Evolutionary conservation across 2,329 filamentous ascomycete genomes (phyloP), one percentile per base, ranked within the genome.

Genomic region (Trichophyton schoenleinii): DNA sequence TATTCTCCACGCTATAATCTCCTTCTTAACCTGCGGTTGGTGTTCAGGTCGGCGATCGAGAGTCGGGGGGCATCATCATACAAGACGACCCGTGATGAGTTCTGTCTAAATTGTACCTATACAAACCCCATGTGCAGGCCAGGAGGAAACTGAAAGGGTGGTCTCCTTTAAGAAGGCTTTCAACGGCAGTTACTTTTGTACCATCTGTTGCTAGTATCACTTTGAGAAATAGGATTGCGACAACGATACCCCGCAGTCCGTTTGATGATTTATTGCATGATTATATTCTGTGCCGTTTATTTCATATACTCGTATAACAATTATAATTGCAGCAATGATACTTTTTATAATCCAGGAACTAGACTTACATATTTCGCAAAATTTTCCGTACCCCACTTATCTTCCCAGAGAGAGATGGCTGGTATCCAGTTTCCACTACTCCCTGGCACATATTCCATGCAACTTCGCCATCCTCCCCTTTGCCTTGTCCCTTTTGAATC

Each of bases 1-100:
- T 62, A 78, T 88, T 74, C 79, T 84, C 73, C 80, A 81, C 71
- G 83, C 87, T 73, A 78, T 89, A 72, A 82, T 89, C 73, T 79
- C 79, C 65, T 88, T 82, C 78, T 73, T 89, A 57, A 80, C 78
- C 34, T 80, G 78, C 68, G 74, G 75, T 28, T 72, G 70, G 46
- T 70, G 68, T 60, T 69, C 70, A 48, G 65, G 69, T 11, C 67
- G 73, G n/a, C 62, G 53, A 7, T 34, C 58, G 13, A 57, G 59
- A 6, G 20, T 41, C 13, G 28, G 31, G 8, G 18, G 20, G 4
- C 52, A 53, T 25, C 48, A 49, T 28, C 22, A 49, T 15, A 28
- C 46, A 3, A 60, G 59, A 42, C 58, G 63, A 6, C 60, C 61
- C 36, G 59, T 61, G 9, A 61, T 64, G 63, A 44, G 53, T 7